Percentiles rank a stretch among this genome's conserved stretches.
These are phyloP conservation scores for Prosopis cineraria DNA, from an alignment of 306 rosid species.

Conservation along the genomic window DNA sequence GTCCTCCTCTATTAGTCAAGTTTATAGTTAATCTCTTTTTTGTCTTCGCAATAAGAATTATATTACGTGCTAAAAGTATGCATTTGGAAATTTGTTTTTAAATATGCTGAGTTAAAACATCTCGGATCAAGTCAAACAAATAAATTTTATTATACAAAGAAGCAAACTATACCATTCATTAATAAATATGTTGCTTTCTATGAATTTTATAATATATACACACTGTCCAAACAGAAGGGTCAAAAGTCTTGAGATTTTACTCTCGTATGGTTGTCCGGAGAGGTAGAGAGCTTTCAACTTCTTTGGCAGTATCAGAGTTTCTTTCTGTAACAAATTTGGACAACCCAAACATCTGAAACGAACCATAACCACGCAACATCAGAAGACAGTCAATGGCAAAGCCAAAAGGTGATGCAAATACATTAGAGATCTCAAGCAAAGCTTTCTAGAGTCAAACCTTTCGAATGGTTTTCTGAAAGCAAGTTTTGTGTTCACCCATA, in stretches of 20 bases:
- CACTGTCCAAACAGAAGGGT: too few relatives aligned
- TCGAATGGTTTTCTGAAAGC: constrained; percentile 77
- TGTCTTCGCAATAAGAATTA: too few relatives aligned
- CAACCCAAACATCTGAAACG: constrained; percentile 80
- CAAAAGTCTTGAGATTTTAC: constrained; percentile 32
- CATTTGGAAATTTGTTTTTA: too few relatives aligned
- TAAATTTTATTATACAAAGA: too few relatives aligned
- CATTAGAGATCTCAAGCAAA: not conserved
- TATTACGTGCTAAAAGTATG: too few relatives aligned
- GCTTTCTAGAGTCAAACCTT: constrained; percentile 51
- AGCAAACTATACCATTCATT: too few relatives aligned
- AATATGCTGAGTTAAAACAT: too few relatives aligned
- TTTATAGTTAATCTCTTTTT: too few relatives aligned
- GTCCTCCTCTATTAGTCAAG: too few relatives aligned
- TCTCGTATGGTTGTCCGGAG: constrained; percentile 62
- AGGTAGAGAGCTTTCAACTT: constrained; percentile 79
- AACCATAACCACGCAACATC: constrained; percentile 21
- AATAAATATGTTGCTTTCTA: too few relatives aligned
- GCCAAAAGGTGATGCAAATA: not conserved
- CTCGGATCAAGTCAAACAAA: too few relatives aligned
- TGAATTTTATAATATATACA: too few relatives aligned
- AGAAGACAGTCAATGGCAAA: not conserved
- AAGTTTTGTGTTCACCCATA: constrained; percentile 84
- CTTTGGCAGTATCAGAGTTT: constrained; percentile 51
- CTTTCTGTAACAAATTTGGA: constrained; percentile 77